These are phyloP conservation scores for Carex myosuroides DNA, from an alignment of 176 grass and related monocot genomes.

Conservation along the genomic window DNA sequence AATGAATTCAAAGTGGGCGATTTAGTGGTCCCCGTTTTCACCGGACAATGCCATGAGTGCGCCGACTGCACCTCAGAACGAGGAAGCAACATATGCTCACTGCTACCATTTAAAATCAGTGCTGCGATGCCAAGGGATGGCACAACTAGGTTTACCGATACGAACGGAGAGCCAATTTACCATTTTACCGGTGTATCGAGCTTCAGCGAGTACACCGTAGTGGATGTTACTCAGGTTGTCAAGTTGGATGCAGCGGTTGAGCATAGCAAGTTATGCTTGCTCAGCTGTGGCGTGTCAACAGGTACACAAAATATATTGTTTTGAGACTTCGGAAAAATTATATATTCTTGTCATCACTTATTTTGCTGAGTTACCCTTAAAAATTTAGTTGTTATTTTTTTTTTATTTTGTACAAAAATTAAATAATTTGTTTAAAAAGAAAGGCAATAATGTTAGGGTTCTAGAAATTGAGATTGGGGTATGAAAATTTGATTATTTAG, in stretches of 20 bases:
- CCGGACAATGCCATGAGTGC: conserved; percentile 70
- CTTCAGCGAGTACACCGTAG: conserved; percentile 73
- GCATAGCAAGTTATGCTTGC: conserved; percentile 43
- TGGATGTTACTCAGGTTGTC: conserved; percentile 58
- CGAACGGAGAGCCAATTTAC: conserved; percentile 39
- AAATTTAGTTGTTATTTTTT: neutral
- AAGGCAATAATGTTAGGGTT: neutral
- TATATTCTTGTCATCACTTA: neutral
- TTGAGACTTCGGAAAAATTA: neutral
- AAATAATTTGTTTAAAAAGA: neutral
- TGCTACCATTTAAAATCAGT: conserved; percentile 28
- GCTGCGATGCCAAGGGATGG: conserved; percentile 49
- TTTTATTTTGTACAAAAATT: neutral
- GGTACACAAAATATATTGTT: conserved; percentile 21
- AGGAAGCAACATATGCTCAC: conserved; percentile 80
- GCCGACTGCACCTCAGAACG: conserved; percentile 52
- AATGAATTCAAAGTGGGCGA: conserved; percentile 50
- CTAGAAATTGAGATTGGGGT: neutral
- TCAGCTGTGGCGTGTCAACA: conserved; percentile 68
- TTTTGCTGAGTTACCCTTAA: neutral
- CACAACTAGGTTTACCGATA: conserved; percentile 40
- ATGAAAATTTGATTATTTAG: neutral
- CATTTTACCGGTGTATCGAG: conserved; percentile 53
- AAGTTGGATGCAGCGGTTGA: conserved; percentile 36
- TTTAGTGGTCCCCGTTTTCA: conserved; percentile 58